Evolutionary conservation across 1,139 yeast species (phyloP).

Genomic region (Insectozyma bohioensis): DNA sequence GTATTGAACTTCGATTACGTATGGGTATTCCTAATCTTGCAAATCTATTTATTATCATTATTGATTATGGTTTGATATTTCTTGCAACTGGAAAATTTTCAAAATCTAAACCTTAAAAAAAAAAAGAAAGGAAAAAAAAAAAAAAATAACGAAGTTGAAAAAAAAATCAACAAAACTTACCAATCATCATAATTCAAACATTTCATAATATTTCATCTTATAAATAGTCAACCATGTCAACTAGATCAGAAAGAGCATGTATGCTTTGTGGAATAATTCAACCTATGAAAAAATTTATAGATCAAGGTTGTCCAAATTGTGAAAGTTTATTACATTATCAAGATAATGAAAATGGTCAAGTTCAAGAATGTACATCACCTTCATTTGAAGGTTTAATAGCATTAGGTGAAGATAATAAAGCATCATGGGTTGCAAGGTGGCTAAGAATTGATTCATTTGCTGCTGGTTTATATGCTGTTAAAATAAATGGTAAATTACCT

Average conservation of each 20-base stretch:
- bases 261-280: conserved; percentile 95
- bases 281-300: conserved; percentile 68
- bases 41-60: background rate
- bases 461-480: conserved; percentile 91
- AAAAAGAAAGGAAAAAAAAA: conserved; percentile 4
- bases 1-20: too few relatives aligned
- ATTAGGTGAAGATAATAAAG: conserved; percentile 72
- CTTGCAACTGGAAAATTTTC: too few relatives aligned
- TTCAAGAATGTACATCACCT: conserved; percentile 93
- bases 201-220: conserved; percentile 1
- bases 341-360: conserved; percentile 79
- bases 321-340: conserved; percentile 79
- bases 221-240: conserved; percentile 39
- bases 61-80: background rate
- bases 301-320: conserved; percentile 96
- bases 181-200: conserved; percentile 1
- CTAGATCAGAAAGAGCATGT: conserved; percentile 87
- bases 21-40: background rate
- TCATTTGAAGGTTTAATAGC: conserved; percentile 96
- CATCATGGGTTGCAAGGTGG: conserved; percentile 98
- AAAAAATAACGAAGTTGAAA: conserved; percentile 1
- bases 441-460: conserved; percentile 85
- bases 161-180: background rate
- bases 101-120: conserved; percentile 1
- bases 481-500: conserved; percentile 89